Evolutionary conservation across 257 asterid species (phyloP).

Genomic region (Jacaranda copaia): DNA sequence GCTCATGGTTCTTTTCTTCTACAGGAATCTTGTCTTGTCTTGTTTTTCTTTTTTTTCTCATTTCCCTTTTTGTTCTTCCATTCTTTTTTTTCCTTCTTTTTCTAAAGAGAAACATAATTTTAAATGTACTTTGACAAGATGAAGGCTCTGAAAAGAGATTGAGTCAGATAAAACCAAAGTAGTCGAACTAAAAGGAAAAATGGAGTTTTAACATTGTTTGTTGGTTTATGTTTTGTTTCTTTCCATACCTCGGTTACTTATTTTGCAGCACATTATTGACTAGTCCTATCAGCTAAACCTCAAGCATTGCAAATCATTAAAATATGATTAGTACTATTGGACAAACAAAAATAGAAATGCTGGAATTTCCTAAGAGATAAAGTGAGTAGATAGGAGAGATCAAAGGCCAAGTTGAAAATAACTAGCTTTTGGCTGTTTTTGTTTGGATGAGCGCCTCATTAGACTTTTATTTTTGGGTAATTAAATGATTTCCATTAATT

Average conservation of each 20-base stretch:
- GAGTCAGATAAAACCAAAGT: too few species aligned
- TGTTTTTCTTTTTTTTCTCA: too few species aligned
- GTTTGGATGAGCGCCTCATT: slow-evolving; percentile 23
- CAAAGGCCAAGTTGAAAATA: slow-evolving; percentile 16
- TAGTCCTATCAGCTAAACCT: not conserved
- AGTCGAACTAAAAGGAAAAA: too few species aligned
- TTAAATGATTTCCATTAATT: too few species aligned
- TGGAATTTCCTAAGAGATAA: not conserved
- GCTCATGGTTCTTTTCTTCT: too few species aligned
- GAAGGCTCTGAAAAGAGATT: too few species aligned
- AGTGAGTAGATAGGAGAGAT: slow-evolving; percentile 12
- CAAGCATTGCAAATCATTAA: not conserved
- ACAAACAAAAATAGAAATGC: slow-evolving; percentile 8
- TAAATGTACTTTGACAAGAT: too few species aligned
- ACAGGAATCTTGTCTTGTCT: too few species aligned
- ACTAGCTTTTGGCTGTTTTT: slow-evolving; percentile 1
- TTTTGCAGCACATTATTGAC: not conserved
- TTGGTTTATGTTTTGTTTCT: slow-evolving; percentile 11
- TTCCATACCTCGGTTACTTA: slow-evolving; percentile 1
- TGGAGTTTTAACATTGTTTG: not conserved
- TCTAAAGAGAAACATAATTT: too few species aligned
- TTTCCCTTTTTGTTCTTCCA: too few species aligned
- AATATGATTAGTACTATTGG: slow-evolving; percentile 18
- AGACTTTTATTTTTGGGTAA: not conserved
- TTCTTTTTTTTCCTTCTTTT: too few species aligned